A percentile compares a stretch with the other conserved stretches of the same genome.
Conservation (phyloP, 805 yeast genomes). For the Teunomyces stri region DNA sequence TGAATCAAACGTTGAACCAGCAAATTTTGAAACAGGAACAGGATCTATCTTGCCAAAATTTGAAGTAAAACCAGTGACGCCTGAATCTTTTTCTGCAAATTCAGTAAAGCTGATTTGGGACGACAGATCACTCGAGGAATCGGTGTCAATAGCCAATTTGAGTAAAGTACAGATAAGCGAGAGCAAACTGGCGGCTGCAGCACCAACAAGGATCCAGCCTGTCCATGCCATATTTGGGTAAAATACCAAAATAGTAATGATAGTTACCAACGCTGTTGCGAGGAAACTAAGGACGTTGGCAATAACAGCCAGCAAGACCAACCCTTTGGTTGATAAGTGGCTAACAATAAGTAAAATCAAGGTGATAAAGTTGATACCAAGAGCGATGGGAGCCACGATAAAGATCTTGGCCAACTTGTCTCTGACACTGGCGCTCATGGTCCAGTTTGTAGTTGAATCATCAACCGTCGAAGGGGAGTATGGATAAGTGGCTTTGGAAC, state of each 20-base stretch:
- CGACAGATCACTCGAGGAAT: neutral
- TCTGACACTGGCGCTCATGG: conserved; percentile 44
- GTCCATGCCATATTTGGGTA: conserved; percentile 68
- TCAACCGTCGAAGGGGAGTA: conserved; percentile 35
- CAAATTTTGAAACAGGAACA: conserved; percentile 6
- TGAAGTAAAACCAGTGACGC: conserved; percentile 3
- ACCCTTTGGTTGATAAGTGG: conserved; percentile 22
- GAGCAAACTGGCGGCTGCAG: conserved; percentile 56
- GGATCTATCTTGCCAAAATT: conserved; percentile 22
- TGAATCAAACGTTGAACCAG: conserved; percentile 1
- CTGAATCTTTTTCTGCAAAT: conserved; percentile 2
- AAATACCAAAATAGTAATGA: conserved; percentile 56
- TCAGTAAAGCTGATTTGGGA: neutral
- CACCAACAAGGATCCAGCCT: conserved; percentile 69
- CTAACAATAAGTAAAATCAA: conserved; percentile 23
- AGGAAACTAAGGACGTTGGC: conserved; percentile 50
- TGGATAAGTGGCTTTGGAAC: conserved; percentile 47
- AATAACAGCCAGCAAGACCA: conserved; percentile 40
- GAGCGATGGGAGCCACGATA: conserved; percentile 64
- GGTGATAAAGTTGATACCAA: conserved; percentile 52
- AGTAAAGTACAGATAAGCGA: conserved; percentile 49
- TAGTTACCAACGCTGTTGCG: conserved; percentile 51
- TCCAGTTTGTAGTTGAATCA: conserved; percentile 44
- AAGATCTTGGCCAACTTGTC: conserved; percentile 52
- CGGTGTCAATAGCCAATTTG: conserved; percentile 4